phyloP scores from a whole-genome alignment of 257 asterid genomes.

The Capsicum chinense region DNA sequence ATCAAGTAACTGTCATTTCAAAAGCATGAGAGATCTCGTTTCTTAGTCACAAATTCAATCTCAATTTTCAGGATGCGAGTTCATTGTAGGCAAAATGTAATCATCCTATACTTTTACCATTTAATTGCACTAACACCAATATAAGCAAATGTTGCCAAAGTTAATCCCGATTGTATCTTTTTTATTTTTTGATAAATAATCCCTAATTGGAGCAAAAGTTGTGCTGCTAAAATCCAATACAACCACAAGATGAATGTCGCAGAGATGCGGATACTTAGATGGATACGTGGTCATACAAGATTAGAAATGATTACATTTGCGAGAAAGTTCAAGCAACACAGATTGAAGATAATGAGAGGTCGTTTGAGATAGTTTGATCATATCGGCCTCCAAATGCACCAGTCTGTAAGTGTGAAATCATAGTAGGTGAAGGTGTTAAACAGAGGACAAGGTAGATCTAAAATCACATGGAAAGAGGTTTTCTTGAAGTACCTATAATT shows the following conservation, averaged over 20 bases:
- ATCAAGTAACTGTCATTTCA: constrained; percentile 12
- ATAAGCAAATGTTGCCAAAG: background rate
- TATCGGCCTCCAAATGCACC: constrained; percentile 1
- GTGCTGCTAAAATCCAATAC: too few species aligned
- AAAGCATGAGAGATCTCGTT: background rate
- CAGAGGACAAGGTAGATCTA: background rate
- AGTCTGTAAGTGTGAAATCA: background rate
- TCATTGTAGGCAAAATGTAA: background rate
- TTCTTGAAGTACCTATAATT: background rate
- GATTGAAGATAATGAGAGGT: background rate
- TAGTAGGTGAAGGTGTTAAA: background rate
- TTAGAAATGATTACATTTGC: too few species aligned
- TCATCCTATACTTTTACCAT: constrained; percentile 12
- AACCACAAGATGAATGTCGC: too few species aligned
- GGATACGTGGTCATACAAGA: too few species aligned
- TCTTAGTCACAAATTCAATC: constrained; percentile 12
- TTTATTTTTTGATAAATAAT: too few species aligned
- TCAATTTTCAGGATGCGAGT: constrained; percentile 7
- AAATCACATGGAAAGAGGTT: background rate
- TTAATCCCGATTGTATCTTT: too few species aligned
- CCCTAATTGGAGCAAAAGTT: too few species aligned
- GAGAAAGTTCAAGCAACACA: background rate
- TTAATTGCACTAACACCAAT: background rate
- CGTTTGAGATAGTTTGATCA: background rate
- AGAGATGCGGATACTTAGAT: too few species aligned